These are phyloP conservation scores for Penicillium sp. DNA, from an alignment of 2,329 filamentous ascomycete genomes.

Conservation along the genomic window DNA sequence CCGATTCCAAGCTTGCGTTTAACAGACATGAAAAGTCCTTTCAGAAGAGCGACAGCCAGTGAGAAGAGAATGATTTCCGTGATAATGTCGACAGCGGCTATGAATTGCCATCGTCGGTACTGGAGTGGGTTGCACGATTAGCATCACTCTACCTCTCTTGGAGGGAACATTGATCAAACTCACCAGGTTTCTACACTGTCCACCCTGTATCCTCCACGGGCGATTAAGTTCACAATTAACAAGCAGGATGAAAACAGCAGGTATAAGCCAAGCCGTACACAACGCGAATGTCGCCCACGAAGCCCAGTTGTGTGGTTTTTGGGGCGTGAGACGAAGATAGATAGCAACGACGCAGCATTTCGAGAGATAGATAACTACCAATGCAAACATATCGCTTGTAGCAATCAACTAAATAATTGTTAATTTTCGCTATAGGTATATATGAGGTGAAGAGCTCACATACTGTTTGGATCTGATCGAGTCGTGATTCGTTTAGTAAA, in stretches of 20 bases:
- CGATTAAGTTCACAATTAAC: slow-evolving; percentile 42
- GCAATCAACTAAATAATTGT: slow-evolving; percentile 29
- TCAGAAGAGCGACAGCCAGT: slow-evolving; percentile 30
- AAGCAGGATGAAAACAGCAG: slow-evolving; percentile 42
- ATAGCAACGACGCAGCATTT: slow-evolving; percentile 43
- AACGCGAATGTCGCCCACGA: slow-evolving; percentile 36
- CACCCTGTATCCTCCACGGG: slow-evolving; percentile 35
- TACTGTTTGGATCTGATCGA: slow-evolving; percentile 26
- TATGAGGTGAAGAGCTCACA: slow-evolving; percentile 17
- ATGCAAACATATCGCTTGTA: slow-evolving; percentile 44
- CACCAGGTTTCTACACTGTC: slow-evolving; percentile 29
- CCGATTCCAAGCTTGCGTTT: slow-evolving; percentile 33
- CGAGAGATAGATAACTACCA: slow-evolving; percentile 43
- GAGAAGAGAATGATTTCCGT: slow-evolving; percentile 36
- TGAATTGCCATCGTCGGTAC: slow-evolving; percentile 36
- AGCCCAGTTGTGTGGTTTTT: slow-evolving; percentile 39
- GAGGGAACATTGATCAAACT: not conserved
- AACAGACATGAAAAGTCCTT: slow-evolving; percentile 34
- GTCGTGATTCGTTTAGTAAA: slow-evolving; percentile 22
- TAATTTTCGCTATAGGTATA: not conserved
- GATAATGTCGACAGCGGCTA: slow-evolving; percentile 35
- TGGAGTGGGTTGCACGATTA: slow-evolving; percentile 5
- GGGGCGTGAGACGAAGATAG: slow-evolving; percentile 47
- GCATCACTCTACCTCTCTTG: not conserved
- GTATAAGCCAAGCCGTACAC: slow-evolving; percentile 39